A percentile compares a stretch with the other conserved stretches of the same genome.
Conservation (phyloP, 202 grass and related monocot species). For the Panicum virgatum region DNA sequence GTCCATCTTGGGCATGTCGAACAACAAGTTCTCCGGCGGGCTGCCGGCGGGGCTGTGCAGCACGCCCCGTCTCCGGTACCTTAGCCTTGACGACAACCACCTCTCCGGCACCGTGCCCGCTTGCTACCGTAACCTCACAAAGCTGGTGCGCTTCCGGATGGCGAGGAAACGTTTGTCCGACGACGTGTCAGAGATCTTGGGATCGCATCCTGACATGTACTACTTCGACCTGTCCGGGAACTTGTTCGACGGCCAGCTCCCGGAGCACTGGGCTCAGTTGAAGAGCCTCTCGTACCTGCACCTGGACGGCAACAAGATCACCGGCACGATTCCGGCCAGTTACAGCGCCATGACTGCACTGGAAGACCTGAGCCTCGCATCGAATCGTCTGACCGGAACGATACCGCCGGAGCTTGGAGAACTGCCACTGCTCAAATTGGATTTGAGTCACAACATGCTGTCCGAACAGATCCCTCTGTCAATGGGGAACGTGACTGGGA, state of each 20-base stretch:
- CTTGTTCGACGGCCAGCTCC: conserved; percentile 50
- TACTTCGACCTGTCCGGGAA: conserved; percentile 61
- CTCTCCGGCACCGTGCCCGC: conserved; percentile 55
- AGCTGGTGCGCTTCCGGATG: conserved; percentile 40
- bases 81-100: conserved; percentile 40
- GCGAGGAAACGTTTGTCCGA: conserved; percentile 55
- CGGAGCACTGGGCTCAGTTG: conserved; percentile 44
- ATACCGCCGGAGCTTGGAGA: conserved; percentile 53
- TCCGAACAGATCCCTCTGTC: conserved; percentile 42
- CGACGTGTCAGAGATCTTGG: conserved; percentile 47
- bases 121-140: conserved; percentile 52
- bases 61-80: conserved; percentile 9
- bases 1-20: conserved; percentile 30
- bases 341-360: conserved; percentile 34
- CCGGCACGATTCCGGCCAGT: conserved; percentile 46
- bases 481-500: conserved; percentile 8
- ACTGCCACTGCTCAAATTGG: conserved; percentile 50
- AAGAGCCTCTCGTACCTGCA: conserved; percentile 52
- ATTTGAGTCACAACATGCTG: conserved; percentile 57
- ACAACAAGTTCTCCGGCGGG: conserved; percentile 56
- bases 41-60: conserved; percentile 62
- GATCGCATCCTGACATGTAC: conserved; percentile 38
- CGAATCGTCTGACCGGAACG: conserved; percentile 46
- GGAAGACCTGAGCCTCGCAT: conserved; percentile 53
- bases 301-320: conserved; percentile 61